Evolutionary conservation across 306 rosid species (phyloP).

Genomic region (Arachis hypogaea): DNA sequence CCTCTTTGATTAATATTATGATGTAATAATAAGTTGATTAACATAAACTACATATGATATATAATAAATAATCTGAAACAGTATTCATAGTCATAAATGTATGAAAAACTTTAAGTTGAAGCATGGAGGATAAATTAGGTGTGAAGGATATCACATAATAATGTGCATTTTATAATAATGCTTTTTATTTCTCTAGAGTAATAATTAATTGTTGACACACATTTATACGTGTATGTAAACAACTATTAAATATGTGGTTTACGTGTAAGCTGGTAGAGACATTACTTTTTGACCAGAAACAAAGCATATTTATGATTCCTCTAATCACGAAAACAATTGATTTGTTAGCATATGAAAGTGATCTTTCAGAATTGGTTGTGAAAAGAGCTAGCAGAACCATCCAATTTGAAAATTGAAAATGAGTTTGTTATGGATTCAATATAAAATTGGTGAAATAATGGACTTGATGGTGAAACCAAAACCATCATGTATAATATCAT

Average conservation of each 20-base stretch:
- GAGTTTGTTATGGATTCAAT: conserved; percentile 30
- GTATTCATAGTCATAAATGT: conserved; percentile 21
- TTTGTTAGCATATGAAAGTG: conserved; percentile 31
- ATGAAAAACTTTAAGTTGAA: conserved; percentile 28
- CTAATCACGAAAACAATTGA: conserved; percentile 43
- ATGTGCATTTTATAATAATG: neutral
- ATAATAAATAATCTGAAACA: conserved; percentile 30
- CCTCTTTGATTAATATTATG: neutral
- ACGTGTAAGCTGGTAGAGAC: conserved; percentile 39
- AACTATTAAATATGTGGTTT: conserved; percentile 6
- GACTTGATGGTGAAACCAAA: conserved; percentile 26
- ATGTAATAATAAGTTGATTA: conserved; percentile 23
- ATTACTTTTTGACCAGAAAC: conserved; percentile 49
- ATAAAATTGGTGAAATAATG: conserved; percentile 26
- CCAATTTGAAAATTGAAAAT: conserved; percentile 28
- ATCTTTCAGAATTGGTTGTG: conserved; percentile 19
- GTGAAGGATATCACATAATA: conserved; percentile 29
- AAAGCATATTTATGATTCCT: conserved; percentile 44
- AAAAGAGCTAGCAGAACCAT: conserved; percentile 12
- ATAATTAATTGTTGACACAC: neutral
- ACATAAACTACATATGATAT: conserved; percentile 16
- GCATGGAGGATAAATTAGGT: conserved; percentile 21
- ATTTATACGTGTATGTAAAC: neutral
- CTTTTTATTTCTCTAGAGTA: conserved; percentile 7
- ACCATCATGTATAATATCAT: neutral